Percentiles rank a stretch among this genome's conserved stretches.
These are phyloP conservation scores for Entoloma clypeatum DNA, from an alignment of 1,284 basidiomycete genomes.

Conservation along the genomic window DNA sequence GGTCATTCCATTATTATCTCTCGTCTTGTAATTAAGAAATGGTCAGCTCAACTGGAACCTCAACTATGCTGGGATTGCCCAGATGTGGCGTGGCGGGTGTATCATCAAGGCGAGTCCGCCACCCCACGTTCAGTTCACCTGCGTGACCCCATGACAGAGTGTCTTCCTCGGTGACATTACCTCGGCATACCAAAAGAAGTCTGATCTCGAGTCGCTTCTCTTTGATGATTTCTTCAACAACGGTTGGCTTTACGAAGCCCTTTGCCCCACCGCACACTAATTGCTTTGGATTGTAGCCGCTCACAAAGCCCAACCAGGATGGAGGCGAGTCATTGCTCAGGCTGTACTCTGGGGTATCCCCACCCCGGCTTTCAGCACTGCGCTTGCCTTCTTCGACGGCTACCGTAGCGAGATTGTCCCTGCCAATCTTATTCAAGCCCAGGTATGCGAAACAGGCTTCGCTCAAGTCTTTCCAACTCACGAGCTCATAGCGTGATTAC, in stretches of 20 bases:
- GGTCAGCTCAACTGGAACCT: slow-evolving; percentile 71
- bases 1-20: slow-evolving; percentile 19
- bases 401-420: slow-evolving; percentile 91
- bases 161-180: slow-evolving; percentile 97
- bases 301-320: slow-evolving; percentile 94
- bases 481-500: slow-evolving; percentile 72
- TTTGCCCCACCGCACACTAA: too few relatives aligned
- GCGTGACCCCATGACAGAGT: slow-evolving; percentile 41
- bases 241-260: slow-evolving; percentile 53
- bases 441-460: slow-evolving; percentile 41
- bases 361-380: slow-evolving; percentile 93
- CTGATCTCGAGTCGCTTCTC: slow-evolving; percentile 87
- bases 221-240: slow-evolving; percentile 99
- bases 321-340: slow-evolving; percentile 97
- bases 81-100: slow-evolving; percentile 99
- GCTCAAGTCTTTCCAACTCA: slow-evolving; percentile 23
- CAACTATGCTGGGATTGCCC: slow-evolving; percentile 96
- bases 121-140: too few relatives aligned
- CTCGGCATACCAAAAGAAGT: slow-evolving; percentile 86
- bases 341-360: slow-evolving; percentile 98
- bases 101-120: slow-evolving; percentile 83
- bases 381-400: slow-evolving; percentile 98
- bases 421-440: slow-evolving; percentile 93
- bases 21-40: slow-evolving; percentile 5
- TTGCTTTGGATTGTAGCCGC: too few relatives aligned